These are phyloP conservation scores for Crithidia mellificae DNA, from an alignment of 208 protist genomes.

Conservation along the genomic window DNA sequence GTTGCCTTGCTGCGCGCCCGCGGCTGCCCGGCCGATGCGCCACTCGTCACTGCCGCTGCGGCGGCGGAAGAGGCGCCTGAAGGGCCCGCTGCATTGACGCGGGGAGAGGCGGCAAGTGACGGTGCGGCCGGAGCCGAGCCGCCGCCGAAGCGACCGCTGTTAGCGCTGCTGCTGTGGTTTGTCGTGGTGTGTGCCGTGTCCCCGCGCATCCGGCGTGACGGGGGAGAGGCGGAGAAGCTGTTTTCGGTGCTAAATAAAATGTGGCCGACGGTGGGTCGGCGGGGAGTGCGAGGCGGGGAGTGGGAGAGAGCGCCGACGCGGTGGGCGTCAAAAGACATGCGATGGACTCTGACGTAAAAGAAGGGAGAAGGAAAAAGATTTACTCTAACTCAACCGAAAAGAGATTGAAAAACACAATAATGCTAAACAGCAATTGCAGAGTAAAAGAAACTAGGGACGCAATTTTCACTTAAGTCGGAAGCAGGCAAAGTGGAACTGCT, in stretches of 20 bases:
- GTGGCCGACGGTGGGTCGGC: background rate
- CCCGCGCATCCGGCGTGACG: constrained; percentile 9
- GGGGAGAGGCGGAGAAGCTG: constrained; percentile 3
- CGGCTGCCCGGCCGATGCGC: too few relatives aligned
- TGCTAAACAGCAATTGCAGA: too few relatives aligned
- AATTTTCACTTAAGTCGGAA: too few relatives aligned
- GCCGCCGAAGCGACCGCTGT: background rate
- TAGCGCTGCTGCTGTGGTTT: constrained; percentile 4
- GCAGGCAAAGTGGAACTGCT: too few relatives aligned
- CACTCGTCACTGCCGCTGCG: background rate
- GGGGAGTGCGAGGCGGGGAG: background rate
- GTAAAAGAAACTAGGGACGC: too few relatives aligned
- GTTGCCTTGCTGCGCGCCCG: constrained; percentile 10
- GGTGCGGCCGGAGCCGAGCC: background rate
- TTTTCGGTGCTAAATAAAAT: background rate
- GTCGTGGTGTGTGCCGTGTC: background rate
- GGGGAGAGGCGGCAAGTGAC: background rate
- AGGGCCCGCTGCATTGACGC: background rate
- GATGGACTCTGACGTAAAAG: background rate
- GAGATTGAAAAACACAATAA: too few relatives aligned
- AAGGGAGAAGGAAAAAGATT: background rate
- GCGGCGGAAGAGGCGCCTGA: too few relatives aligned
- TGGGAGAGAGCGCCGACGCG: background rate
- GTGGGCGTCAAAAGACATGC: background rate
- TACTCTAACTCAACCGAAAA: too few relatives aligned